Evolutionary conservation across 192 early-diverging fungal species (phyloP).

Genomic region (Paraglomus brasilianum): DNA sequence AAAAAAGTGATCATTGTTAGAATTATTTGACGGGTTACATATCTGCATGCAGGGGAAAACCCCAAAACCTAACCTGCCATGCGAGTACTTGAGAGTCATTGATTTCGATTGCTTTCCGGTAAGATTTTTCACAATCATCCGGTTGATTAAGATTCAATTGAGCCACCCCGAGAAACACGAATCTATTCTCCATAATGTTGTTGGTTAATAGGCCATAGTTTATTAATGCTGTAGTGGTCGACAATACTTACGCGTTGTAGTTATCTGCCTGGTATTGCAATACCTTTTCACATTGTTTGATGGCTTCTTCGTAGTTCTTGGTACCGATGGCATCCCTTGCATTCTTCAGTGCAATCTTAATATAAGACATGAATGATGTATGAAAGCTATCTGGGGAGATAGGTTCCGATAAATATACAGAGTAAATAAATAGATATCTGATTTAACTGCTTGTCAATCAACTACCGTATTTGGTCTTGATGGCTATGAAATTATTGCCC

Average conservation of each 20-base stretch:
- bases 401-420: too few species aligned
- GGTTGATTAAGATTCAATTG: slow-evolving; percentile 59
- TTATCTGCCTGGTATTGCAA: slow-evolving; percentile 49
- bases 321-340: slow-evolving; percentile 49
- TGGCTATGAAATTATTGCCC: too few species aligned
- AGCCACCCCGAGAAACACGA: slow-evolving; percentile 66
- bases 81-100: slow-evolving; percentile 58
- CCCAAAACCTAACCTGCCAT: slow-evolving; percentile 56
- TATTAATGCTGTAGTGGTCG: background rate
- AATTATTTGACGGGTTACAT: too few species aligned
- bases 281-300: slow-evolving; percentile 49
- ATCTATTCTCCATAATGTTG: slow-evolving; percentile 28
- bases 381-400: background rate
- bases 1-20: background rate
- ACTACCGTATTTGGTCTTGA: too few species aligned
- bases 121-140: slow-evolving; percentile 56
- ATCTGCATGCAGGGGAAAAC: too few species aligned
- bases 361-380: slow-evolving; percentile 31
- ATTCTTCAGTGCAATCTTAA: slow-evolving; percentile 46
- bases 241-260: slow-evolving; percentile 51
- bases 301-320: slow-evolving; percentile 52
- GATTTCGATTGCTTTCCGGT: slow-evolving; percentile 57
- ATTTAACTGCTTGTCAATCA: too few species aligned
- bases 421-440: too few species aligned
- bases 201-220: background rate